phyloP scores from a whole-genome alignment of 768 basidiomycete species.

The Termitomyces sp. region DNA sequence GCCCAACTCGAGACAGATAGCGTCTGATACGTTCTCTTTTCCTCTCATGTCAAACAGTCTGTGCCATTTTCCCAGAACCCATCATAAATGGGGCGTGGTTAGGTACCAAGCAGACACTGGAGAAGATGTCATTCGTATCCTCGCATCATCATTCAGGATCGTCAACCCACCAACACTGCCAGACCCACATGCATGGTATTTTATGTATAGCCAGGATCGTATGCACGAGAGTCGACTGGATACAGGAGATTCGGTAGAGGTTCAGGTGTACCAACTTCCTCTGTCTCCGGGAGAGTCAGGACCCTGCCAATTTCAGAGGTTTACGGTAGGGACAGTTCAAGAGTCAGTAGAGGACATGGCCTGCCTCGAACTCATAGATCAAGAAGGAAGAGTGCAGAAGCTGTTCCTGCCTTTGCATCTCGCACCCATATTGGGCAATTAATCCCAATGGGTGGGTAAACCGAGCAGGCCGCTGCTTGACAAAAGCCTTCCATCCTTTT shows the following conservation, averaged over 20 bases:
- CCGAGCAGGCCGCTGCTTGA: not conserved
- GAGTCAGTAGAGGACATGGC: not conserved
- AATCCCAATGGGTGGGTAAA: not conserved
- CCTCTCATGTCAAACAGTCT: not conserved
- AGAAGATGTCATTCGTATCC: not conserved
- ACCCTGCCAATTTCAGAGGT: not conserved
- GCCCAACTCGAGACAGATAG: not conserved
- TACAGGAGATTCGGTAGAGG: not conserved
- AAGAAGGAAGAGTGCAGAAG: not conserved
- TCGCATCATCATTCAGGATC: not conserved
- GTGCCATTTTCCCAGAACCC: not conserved
- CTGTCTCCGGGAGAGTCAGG: not conserved
- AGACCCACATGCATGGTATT: not conserved
- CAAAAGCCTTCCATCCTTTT: not conserved
- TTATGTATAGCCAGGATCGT: not conserved
- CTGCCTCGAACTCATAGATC: not conserved
- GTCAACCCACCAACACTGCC: not conserved
- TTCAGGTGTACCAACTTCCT: not conserved
- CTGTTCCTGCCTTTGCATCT: not conserved
- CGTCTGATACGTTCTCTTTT: not conserved
- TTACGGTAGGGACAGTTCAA: not conserved
- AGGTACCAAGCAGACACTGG: not conserved
- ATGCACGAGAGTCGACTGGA: not conserved
- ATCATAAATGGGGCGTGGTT: not conserved
- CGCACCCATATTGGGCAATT: not conserved